Evolutionary conservation across 2,329 filamentous ascomycete species (phyloP).

Genomic region (Paramyrothecium sp.): DNA sequence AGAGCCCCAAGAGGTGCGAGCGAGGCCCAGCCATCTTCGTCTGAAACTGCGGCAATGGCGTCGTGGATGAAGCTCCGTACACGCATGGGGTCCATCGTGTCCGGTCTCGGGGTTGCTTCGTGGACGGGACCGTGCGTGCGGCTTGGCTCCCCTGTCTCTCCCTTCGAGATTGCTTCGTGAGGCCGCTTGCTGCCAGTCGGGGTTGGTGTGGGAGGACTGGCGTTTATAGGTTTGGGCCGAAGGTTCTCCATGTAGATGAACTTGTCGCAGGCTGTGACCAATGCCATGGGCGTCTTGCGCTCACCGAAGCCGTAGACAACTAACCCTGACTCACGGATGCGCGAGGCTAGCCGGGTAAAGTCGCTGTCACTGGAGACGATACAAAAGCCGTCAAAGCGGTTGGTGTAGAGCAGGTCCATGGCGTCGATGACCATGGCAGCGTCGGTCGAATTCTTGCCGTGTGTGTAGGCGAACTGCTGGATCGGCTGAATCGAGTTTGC

Average conservation of each 20-base stretch:
- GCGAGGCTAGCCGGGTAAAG: slow-evolving; percentile 30
- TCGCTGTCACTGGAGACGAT: slow-evolving; percentile 33
- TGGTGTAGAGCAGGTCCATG: slow-evolving; percentile 32
- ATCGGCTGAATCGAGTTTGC: slow-evolving; percentile 30
- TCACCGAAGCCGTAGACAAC: slow-evolving; percentile 33
- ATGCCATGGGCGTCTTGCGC: slow-evolving; percentile 26
- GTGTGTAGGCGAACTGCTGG: slow-evolving; percentile 33
- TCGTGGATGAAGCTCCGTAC: slow-evolving; percentile 5
- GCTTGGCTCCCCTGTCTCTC: too few species aligned
- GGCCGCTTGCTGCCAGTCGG: not conserved
- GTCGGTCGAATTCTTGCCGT: slow-evolving; percentile 33
- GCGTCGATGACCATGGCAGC: slow-evolving; percentile 35
- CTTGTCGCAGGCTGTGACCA: slow-evolving; percentile 30
- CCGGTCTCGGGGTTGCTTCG: not conserved
- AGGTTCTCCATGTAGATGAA: slow-evolving; percentile 28
- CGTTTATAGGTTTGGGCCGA: not conserved
- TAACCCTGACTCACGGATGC: slow-evolving; percentile 29
- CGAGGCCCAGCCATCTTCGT: slow-evolving; percentile 24
- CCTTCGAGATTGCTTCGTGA: not conserved
- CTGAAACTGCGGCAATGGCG: slow-evolving; percentile 16
- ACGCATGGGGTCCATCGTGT: not conserved
- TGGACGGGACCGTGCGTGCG: too few species aligned
- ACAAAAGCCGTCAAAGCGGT: slow-evolving; percentile 29
- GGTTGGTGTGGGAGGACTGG: not conserved
- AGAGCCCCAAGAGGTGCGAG: slow-evolving; percentile 22